phyloP scores from a whole-genome alignment of 2,329 filamentous ascomycete genomes.

The Coleophoma eucalyptorum region DNA sequence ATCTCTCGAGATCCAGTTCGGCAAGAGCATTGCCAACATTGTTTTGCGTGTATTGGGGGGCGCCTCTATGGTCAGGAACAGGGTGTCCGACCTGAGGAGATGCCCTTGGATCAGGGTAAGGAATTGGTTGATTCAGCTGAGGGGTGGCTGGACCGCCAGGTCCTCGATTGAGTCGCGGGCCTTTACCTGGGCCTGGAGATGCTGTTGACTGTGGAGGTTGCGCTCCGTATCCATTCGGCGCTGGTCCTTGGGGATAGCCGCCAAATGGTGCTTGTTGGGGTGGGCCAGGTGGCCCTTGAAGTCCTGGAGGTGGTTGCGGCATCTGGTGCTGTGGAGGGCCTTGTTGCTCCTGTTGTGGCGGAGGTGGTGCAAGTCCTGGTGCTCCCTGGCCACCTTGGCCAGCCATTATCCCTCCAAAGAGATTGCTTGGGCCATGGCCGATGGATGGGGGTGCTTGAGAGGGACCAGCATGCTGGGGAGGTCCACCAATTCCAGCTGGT shows the following conservation, averaged over 20 bases:
- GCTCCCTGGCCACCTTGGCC: constrained; percentile 79
- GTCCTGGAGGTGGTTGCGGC: constrained; percentile 70
- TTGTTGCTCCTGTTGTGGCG: constrained; percentile 57
- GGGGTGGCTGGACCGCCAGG: constrained; percentile 77
- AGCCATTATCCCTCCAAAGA: constrained; percentile 95
- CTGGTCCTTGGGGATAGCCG: constrained; percentile 48
- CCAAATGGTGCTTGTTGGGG: constrained; percentile 62
- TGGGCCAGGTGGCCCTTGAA: constrained; percentile 46
- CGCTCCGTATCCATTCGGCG: constrained; percentile 69
- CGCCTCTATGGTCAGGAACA: constrained; percentile 61
- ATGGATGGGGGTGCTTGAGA: constrained; percentile 81
- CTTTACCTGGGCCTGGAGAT: constrained; percentile 78
- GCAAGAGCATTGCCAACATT: constrained; percentile 71
- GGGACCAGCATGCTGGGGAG: constrained; percentile 73
- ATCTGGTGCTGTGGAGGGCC: constrained; percentile 57
- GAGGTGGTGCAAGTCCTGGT: constrained; percentile 74
- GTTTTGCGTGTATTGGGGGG: constrained; percentile 38
- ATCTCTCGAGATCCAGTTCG: constrained; percentile 81
- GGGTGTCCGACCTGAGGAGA: constrained; percentile 88
- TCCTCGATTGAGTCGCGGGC: constrained; percentile 61
- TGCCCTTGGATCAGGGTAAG: constrained; percentile 77
- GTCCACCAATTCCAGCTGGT: constrained; percentile 67
- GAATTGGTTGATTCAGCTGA: constrained; percentile 83
- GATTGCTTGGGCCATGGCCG: constrained; percentile 80
- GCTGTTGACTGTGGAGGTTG: constrained; percentile 82